phyloP scores from a whole-genome alignment of 768 basidiomycete genomes.

The Pisolithus tinctorius region DNA sequence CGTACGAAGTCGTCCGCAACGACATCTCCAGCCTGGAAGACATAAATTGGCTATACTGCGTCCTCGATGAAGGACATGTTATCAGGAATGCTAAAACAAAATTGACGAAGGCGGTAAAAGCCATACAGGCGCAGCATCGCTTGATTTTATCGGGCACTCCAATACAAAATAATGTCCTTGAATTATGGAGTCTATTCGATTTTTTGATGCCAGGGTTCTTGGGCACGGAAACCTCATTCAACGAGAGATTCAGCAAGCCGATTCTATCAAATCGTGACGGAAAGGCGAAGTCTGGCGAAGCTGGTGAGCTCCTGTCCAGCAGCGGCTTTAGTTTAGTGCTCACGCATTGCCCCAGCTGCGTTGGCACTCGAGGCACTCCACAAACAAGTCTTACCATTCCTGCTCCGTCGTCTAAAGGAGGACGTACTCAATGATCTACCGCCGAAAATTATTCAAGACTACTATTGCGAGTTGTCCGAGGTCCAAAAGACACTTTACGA shows the following conservation, averaged over 20 bases:
- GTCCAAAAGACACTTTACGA: conserved; percentile 93
- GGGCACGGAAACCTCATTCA: conserved; percentile 92
- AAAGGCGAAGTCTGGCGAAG: conserved; percentile 91
- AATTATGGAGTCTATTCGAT: conserved; percentile 98
- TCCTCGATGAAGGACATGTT: conserved; percentile 96
- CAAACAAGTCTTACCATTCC: conserved; percentile 98
- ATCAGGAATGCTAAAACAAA: conserved; percentile 99
- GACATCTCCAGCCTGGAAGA: conserved; percentile 73
- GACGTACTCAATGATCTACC: conserved; percentile 94
- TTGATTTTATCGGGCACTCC: conserved; percentile 95
- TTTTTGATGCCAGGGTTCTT: conserved; percentile 99
- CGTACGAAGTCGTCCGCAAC: conserved; percentile 96
- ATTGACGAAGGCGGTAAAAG: conserved; percentile 93
- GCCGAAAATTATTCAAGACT: conserved; percentile 99
- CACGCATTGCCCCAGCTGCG: conserved; percentile 54
- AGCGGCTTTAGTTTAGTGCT: conserved; percentile 1
- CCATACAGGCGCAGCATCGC: conserved; percentile 83
- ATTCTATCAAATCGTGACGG: conserved; percentile 93
- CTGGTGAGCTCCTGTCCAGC: conserved; percentile 51
- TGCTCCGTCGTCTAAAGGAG: conserved; percentile 93
- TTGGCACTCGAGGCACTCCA: conserved; percentile 92
- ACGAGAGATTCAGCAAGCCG: conserved; percentile 92
- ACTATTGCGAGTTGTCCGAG: conserved; percentile 95
- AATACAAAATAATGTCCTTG: conserved; percentile 97
- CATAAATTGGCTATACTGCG: conserved; percentile 88